phyloP scores from a whole-genome alignment of 495 filamentous ascomycete genomes.

The Neurospora tetrasperma region DNA sequence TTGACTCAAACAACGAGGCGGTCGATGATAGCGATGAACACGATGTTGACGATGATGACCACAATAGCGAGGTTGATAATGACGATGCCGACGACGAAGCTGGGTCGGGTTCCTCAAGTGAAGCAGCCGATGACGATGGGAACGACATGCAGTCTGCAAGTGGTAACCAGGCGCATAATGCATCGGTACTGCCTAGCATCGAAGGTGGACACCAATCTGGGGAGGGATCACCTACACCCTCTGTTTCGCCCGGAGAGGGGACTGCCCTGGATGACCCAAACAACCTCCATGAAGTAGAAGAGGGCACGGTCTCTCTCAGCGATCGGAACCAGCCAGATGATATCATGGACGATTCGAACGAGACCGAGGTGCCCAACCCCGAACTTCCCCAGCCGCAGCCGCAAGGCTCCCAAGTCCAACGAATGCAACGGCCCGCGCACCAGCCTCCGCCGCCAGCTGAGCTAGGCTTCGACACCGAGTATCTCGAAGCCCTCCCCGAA shows the following conservation, averaged over 20 bases:
- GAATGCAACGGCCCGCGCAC: too few species aligned
- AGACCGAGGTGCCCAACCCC: too few species aligned
- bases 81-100: not conserved
- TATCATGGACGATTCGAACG: too few species aligned
- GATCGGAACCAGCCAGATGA: not conserved
- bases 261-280: not conserved
- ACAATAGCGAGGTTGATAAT: not conserved
- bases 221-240: not conserved
- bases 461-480: too few species aligned
- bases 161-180: not conserved
- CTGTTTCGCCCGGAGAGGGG: not conserved
- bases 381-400: too few species aligned
- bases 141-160: not conserved
- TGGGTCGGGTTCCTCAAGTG: not conserved
- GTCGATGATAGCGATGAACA: not conserved
- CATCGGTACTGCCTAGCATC: not conserved
- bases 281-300: not conserved
- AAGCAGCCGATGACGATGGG: not conserved
- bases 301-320: not conserved
- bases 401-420: too few species aligned
- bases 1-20: not conserved
- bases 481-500: too few species aligned
- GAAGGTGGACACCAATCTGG: not conserved
- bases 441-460: too few species aligned
- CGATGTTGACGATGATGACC: not conserved